A percentile compares a stretch with the other conserved stretches of the same genome.
Evolutionary conservation across 2,329 filamentous ascomycete species (phyloP).

Genomic region (Aspergillus sclerotialis): DNA sequence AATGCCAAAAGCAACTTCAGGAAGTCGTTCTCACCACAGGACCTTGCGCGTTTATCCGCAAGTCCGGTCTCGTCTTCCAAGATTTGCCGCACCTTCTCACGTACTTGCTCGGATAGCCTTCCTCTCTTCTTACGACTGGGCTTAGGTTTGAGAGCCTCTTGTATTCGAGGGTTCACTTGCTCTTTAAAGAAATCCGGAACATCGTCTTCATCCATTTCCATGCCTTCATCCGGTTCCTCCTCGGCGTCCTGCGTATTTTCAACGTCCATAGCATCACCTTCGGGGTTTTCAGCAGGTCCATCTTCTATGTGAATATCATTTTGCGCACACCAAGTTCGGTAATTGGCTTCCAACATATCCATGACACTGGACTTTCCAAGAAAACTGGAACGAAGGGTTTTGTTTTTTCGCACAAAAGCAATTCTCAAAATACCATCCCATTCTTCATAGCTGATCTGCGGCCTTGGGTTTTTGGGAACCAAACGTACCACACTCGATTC

Average conservation of each 20-base stretch:
- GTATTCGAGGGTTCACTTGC: constrained; percentile 26
- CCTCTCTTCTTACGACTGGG: constrained; percentile 66
- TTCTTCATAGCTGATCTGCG: constrained; percentile 86
- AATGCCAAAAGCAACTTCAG: constrained; percentile 74
- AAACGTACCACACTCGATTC: constrained; percentile 87
- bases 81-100: constrained; percentile 78
- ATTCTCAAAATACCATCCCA: constrained; percentile 86
- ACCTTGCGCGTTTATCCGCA: constrained; percentile 70
- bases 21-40: constrained; percentile 92
- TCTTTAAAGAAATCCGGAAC: constrained; percentile 81
- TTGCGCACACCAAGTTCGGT: constrained; percentile 81
- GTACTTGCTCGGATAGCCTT: constrained; percentile 72
- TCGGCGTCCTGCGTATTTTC: constrained; percentile 28
- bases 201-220: constrained; percentile 55
- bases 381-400: constrained; percentile 76
- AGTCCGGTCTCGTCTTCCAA: constrained; percentile 73
- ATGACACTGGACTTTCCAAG: constrained; percentile 74
- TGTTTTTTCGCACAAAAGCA: constrained; percentile 82
- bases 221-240: constrained; percentile 43
- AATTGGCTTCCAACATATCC: constrained; percentile 78
- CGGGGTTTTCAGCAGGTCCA: constrained; percentile 34
- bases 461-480: constrained; percentile 76
- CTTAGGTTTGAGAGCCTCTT: constrained; percentile 38
- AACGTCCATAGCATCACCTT: constrained; percentile 30
- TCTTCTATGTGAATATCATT: constrained; percentile 76